These are phyloP conservation scores for Echinosphaeria canescens DNA, from an alignment of 2,329 filamentous ascomycete species.

Conservation along the genomic window DNA sequence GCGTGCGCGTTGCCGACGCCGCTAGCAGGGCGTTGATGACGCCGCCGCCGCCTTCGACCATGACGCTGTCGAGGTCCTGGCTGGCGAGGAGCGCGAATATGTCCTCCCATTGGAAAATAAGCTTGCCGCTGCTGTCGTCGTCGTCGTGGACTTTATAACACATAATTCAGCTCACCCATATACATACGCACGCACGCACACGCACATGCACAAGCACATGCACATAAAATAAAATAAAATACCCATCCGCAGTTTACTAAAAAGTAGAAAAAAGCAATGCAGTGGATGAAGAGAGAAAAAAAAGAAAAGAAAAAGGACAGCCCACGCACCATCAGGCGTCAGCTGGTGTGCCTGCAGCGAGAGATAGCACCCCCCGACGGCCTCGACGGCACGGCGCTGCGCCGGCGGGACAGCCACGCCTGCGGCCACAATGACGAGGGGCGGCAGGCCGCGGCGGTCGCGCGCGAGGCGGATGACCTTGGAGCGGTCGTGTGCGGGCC, in stretches of 20 bases:
- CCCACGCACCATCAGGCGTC: too few species aligned
- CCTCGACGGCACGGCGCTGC: slow-evolving; percentile 23
- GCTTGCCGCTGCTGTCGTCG: too few species aligned
- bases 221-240: too few species aligned
- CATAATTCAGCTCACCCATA: too few species aligned
- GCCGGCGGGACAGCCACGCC: slow-evolving; percentile 19
- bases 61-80: slow-evolving; percentile 52
- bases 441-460: slow-evolving; percentile 45
- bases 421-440: slow-evolving; percentile 42
- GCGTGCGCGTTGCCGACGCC: slow-evolving; percentile 28
- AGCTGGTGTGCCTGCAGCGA: too few species aligned
- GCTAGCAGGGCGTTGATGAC: slow-evolving; percentile 70
- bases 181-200: too few species aligned
- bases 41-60: slow-evolving; percentile 74
- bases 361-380: slow-evolving; percentile 30
- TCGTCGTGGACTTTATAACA: too few species aligned
- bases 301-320: too few species aligned
- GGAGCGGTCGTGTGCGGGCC: slow-evolving; percentile 35
- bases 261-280: too few species aligned
- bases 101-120: slow-evolving; percentile 42
- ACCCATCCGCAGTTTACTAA: too few species aligned
- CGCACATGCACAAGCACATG: too few species aligned
- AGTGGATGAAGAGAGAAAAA: too few species aligned
- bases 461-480: slow-evolving; percentile 45
- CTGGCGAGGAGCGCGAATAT: slow-evolving; percentile 34